These are phyloP conservation scores for Kodamaea suecica DNA, from an alignment of 1,139 yeast species.

Conservation along the genomic window DNA sequence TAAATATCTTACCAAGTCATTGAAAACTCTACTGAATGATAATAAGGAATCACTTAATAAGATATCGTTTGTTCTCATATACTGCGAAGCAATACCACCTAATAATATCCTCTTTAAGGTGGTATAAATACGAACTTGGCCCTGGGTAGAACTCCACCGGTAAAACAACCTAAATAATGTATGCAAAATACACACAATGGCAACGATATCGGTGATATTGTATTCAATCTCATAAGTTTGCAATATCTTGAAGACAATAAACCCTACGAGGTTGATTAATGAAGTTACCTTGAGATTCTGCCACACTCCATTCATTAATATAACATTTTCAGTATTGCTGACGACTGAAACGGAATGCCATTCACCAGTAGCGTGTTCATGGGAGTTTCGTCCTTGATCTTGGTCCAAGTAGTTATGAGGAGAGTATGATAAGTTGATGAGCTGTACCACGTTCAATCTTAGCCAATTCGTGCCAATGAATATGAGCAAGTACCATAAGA, in stretches of 20 bases:
- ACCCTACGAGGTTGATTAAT: slow-evolving; percentile 22
- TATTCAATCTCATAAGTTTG: slow-evolving; percentile 12
- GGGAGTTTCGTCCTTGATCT: slow-evolving; percentile 15
- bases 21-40: slow-evolving; percentile 71
- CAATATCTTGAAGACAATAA: slow-evolving; percentile 20
- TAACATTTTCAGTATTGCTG: slow-evolving; percentile 29
- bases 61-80: slow-evolving; percentile 73
- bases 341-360: slow-evolving; percentile 31
- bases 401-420: slow-evolving; percentile 36
- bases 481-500: slow-evolving; percentile 36
- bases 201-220: slow-evolving; percentile 7
- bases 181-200: slow-evolving; percentile 10
- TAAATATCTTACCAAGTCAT: slow-evolving; percentile 40
- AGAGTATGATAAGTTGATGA: slow-evolving; percentile 38
- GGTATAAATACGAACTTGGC: slow-evolving; percentile 43
- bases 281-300: slow-evolving; percentile 22
- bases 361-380: slow-evolving; percentile 27
- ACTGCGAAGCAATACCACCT: slow-evolving; percentile 54
- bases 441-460: slow-evolving; percentile 33
- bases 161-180: slow-evolving; percentile 13
- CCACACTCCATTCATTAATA: slow-evolving; percentile 36
- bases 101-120: slow-evolving; percentile 51
- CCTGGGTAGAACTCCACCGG: slow-evolving; percentile 18
- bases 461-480: slow-evolving; percentile 23
- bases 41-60: slow-evolving; percentile 77